phyloP scores from a whole-genome alignment of 495 filamentous ascomycete species.

The Tuber umbilicatum region DNA sequence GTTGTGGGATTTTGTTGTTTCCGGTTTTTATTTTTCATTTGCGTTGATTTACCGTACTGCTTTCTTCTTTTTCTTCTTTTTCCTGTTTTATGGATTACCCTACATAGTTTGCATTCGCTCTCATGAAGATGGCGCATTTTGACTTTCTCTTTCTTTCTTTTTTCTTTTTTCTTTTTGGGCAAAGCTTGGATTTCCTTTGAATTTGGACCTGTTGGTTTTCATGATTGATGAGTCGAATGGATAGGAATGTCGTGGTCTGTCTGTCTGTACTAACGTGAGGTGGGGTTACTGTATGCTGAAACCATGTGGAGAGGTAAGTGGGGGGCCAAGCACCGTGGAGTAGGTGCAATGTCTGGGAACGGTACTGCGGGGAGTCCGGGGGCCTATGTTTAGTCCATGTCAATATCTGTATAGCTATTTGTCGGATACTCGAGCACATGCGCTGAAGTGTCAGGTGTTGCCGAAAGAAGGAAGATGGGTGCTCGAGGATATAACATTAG shows the following conservation, averaged over 20 bases:
- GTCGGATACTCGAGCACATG: background rate
- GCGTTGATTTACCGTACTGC: background rate
- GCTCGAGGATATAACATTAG: background rate
- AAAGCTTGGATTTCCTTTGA: background rate
- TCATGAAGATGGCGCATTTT: background rate
- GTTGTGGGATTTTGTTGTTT: background rate
- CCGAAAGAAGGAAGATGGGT: background rate
- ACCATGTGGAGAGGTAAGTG: background rate
- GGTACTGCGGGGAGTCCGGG: background rate
- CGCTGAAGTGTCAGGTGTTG: background rate
- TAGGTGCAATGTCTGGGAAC: background rate
- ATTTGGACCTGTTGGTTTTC: background rate
- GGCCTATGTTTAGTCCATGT: background rate
- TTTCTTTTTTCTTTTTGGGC: background rate
- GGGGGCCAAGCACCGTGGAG: background rate
- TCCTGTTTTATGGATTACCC: background rate
- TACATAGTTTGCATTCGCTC: background rate
- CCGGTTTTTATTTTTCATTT: background rate
- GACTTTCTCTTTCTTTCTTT: background rate
- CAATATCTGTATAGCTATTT: background rate
- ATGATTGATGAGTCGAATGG: background rate
- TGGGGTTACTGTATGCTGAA: background rate
- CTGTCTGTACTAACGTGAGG: background rate
- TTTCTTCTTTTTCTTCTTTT: no score
- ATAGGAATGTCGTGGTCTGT: background rate